These are phyloP conservation scores for Phylloporus sp. DNA, from an alignment of 768 basidiomycete species.

Conservation along the genomic window DNA sequence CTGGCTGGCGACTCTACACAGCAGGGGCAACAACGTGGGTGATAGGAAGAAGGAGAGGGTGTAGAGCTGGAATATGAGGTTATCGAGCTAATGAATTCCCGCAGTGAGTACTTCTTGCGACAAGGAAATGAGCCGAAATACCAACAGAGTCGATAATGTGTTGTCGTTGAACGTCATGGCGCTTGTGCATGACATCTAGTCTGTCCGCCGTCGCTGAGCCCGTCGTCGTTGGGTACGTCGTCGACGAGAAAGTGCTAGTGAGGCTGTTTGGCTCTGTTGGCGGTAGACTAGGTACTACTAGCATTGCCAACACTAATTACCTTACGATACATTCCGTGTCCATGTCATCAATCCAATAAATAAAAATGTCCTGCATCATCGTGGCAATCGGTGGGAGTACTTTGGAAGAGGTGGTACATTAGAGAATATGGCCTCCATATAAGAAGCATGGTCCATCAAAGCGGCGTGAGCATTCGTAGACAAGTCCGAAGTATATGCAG, in stretches of 20 bases:
- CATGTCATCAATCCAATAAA: background rate
- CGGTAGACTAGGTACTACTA: background rate
- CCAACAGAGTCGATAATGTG: slow-evolving; percentile 68
- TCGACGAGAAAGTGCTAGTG: background rate
- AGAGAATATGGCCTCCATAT: slow-evolving; percentile 21
- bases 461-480: slow-evolving; percentile 29
- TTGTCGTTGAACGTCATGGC: slow-evolving; percentile 62
- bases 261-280: slow-evolving; percentile 31
- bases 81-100: slow-evolving; percentile 51
- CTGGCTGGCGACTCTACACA: slow-evolving; percentile 52
- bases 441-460: slow-evolving; percentile 28
- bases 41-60: slow-evolving; percentile 75
- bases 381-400: background rate
- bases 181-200: slow-evolving; percentile 54
- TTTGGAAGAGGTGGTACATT: slow-evolving; percentile 5
- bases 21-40: slow-evolving; percentile 47
- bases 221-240: slow-evolving; percentile 15
- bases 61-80: slow-evolving; percentile 68
- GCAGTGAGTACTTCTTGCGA: slow-evolving; percentile 9
- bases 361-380: slow-evolving; percentile 7
- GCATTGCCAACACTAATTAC: background rate
- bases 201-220: slow-evolving; percentile 8
- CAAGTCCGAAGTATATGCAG: slow-evolving; percentile 17
- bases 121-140: slow-evolving; percentile 5
- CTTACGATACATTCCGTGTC: background rate